phyloP scores from a whole-genome alignment of 2,329 filamentous ascomycete genomes.

The Exophiala calicioides region DNA sequence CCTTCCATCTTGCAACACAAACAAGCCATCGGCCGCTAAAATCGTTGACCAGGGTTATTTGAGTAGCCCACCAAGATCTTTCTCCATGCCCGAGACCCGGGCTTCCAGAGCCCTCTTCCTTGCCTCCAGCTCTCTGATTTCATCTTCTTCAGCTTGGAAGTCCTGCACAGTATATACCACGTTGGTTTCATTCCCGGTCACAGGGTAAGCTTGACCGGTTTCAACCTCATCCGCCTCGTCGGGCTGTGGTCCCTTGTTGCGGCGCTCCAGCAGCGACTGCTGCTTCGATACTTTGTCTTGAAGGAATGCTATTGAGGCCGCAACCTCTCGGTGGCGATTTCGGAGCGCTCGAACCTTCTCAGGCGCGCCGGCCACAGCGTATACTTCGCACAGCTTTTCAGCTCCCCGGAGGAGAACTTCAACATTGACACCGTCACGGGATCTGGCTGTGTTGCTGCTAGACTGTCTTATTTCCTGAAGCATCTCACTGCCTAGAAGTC shows the following conservation, averaged over 20 bases:
- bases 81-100: constrained; percentile 67
- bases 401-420: constrained; percentile 81
- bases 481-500: constrained; percentile 83
- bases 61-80: constrained; percentile 64
- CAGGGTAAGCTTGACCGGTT: too few relatives aligned
- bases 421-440: constrained; percentile 75
- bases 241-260: constrained; percentile 64
- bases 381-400: constrained; percentile 86
- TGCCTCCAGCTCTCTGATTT: constrained; percentile 63
- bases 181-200: constrained; percentile 23
- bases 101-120: constrained; percentile 65
- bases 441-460: constrained; percentile 53
- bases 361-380: constrained; percentile 74
- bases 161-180: constrained; percentile 42
- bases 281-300: constrained; percentile 79
- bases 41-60: constrained; percentile 36
- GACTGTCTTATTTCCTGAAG: constrained; percentile 73
- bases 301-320: constrained; percentile 74
- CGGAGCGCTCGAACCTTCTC: constrained; percentile 75
- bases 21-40: not conserved
- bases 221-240: constrained; percentile 53
- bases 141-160: constrained; percentile 49
- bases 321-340: constrained; percentile 68
- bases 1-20: not conserved
- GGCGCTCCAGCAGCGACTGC: constrained; percentile 67